phyloP scores from a whole-genome alignment of 371 early-diverging fungal species.

The Coemansia sp. region DNA sequence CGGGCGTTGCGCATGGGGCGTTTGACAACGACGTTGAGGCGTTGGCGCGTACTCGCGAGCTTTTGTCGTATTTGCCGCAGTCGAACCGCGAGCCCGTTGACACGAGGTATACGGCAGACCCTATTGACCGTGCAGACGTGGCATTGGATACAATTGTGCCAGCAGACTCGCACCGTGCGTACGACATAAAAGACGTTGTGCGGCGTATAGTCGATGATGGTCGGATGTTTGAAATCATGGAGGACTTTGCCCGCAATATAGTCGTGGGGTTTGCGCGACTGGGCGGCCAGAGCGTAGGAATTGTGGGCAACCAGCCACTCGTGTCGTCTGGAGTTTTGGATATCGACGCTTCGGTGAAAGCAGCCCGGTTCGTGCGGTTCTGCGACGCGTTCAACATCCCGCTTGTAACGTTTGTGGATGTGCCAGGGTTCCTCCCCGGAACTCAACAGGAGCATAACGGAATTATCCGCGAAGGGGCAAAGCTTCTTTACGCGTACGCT shows the following conservation, averaged over 20 bases:
- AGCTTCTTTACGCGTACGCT: conserved; percentile 92
- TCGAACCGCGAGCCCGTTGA: conserved; percentile 76
- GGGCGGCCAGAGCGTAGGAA: conserved; percentile 86
- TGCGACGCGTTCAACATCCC: conserved; percentile 97
- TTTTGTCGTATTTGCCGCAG: conserved; percentile 84
- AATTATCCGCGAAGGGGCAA: conserved; percentile 97
- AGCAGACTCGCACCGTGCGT: conserved; percentile 86
- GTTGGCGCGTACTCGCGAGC: conserved; percentile 80
- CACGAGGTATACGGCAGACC: conserved; percentile 69
- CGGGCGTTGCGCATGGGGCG: conserved; percentile 87
- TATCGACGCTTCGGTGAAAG: conserved; percentile 93
- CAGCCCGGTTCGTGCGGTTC: conserved; percentile 94
- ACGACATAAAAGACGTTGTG: conserved; percentile 92
- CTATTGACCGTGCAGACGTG: conserved; percentile 68
- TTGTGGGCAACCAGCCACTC: conserved; percentile 94
- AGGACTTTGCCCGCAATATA: conserved; percentile 93
- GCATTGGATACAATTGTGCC: conserved; percentile 89
- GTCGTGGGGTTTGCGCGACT: conserved; percentile 87
- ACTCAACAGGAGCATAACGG: conserved; percentile 94
- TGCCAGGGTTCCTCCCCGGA: conserved; percentile 96
- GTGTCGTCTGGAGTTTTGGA: conserved; percentile 95
- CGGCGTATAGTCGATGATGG: conserved; percentile 79
- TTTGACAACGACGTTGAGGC: conserved; percentile 94
- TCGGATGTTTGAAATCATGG: conserved; percentile 87
- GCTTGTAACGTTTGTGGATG: conserved; percentile 92